Evolutionary conservation across 192 early-diverging fungal species (phyloP).

Genomic region (Physocladia obscura): DNA sequence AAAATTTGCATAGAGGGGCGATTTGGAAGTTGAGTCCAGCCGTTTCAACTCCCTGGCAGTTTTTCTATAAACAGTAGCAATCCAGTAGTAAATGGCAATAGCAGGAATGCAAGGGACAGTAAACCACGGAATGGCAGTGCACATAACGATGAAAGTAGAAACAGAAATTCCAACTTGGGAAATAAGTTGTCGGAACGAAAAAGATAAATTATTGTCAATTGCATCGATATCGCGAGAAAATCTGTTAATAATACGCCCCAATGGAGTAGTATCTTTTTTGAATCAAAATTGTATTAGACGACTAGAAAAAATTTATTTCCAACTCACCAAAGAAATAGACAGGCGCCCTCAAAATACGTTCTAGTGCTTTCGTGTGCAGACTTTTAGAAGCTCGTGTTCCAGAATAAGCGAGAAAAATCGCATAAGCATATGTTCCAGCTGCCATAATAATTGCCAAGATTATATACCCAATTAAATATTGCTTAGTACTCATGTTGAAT

Average conservation of each 20-base stretch:
- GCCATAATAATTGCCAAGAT: constrained; percentile 53
- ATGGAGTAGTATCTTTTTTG: constrained; percentile 59
- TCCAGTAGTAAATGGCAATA: constrained; percentile 30
- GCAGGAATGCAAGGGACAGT: constrained; percentile 15
- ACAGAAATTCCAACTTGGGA: constrained; percentile 47
- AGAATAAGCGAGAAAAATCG: constrained; percentile 58
- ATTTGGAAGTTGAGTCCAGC: constrained; percentile 66
- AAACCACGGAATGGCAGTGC: constrained; percentile 54
- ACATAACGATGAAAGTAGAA: constrained; percentile 62
- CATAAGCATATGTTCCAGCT: constrained; percentile 53
- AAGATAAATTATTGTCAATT: constrained; percentile 62
- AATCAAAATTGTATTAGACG: too few relatives aligned
- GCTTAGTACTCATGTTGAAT: constrained; percentile 25
- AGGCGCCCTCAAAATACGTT: constrained; percentile 69
- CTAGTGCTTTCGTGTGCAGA: constrained; percentile 69
- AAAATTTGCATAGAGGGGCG: constrained; percentile 62
- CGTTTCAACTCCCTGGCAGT: constrained; percentile 62
- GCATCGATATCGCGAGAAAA: constrained; percentile 62
- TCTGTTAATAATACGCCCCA: constrained; percentile 63
- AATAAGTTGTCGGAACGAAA: constrained; percentile 55
- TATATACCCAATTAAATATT: constrained; percentile 62
- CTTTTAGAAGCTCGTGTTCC: constrained; percentile 58
- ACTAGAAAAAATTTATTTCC: neutral
- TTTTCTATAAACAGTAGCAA: constrained; percentile 43
- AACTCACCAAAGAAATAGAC: constrained; percentile 67